phyloP scores from a whole-genome alignment of 257 asterid species.

The Plectranthus barbatus region DNA sequence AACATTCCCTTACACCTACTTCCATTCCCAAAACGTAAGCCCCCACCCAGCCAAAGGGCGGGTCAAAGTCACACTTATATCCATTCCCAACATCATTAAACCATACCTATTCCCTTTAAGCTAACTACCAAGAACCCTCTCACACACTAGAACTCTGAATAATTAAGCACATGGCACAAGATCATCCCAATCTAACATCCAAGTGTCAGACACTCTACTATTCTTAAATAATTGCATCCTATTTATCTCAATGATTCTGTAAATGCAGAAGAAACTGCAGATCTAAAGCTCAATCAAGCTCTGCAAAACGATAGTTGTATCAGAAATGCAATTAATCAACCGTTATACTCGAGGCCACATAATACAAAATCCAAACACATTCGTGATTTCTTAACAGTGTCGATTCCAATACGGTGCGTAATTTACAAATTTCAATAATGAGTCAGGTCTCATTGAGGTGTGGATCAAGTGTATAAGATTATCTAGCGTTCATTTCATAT shows the following conservation, averaged over 20 bases:
- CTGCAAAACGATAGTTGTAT: not conserved
- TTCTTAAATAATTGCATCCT: not conserved
- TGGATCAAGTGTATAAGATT: conserved; percentile 14
- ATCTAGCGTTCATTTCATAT: not conserved
- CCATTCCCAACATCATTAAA: too few relatives aligned
- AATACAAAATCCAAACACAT: not conserved
- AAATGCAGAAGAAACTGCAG: conserved; percentile 18
- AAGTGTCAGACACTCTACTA: not conserved
- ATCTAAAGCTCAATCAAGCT: conserved; percentile 17
- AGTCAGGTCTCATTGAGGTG: conserved; percentile 6
- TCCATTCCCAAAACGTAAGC: too few relatives aligned
- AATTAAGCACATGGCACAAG: conserved; percentile 3
- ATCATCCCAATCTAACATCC: conserved; percentile 2
- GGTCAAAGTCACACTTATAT: too few relatives aligned
- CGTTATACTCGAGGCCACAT: not conserved
- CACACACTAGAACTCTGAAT: conserved; percentile 1
- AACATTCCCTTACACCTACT: too few relatives aligned
- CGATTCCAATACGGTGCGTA: conserved; percentile 1
- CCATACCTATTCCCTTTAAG: not conserved
- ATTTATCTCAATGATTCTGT: not conserved
- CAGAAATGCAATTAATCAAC: conserved; percentile 14
- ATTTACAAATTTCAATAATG: conserved; percentile 1
- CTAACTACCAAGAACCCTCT: not conserved
- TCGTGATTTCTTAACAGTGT: not conserved
- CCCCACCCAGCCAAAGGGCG: too few relatives aligned